Conservation (phyloP, 2,329 filamentous ascomycete genomes). For the Dactylellina cionopaga region DNA sequence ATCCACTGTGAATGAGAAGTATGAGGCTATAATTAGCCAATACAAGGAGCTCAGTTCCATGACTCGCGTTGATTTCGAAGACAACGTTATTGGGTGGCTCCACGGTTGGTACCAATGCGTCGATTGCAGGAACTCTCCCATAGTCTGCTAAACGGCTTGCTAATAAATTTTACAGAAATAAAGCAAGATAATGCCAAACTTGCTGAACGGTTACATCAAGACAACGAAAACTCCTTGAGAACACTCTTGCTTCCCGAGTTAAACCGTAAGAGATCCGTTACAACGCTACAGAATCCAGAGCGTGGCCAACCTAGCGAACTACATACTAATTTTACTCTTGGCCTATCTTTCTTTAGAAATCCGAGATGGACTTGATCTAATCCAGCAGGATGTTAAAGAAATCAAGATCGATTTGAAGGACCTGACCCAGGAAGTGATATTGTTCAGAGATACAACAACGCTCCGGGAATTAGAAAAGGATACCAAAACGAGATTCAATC, state of each 20-base stretch:
- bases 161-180: conserved; percentile 1
- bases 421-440: conserved; percentile 11
- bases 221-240: conserved; percentile 9
- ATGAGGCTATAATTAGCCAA: conserved; percentile 26
- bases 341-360: conserved; percentile 6
- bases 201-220: conserved; percentile 17
- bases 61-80: conserved; percentile 29
- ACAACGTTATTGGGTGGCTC: conserved; percentile 26
- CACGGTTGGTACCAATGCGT: conserved; percentile 3
- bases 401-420: conserved; percentile 15
- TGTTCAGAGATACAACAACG: conserved; percentile 3
- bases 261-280: neutral
- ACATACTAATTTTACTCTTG: neutral
- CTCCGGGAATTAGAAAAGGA: neutral
- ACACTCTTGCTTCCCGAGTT: conserved; percentile 17
- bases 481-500: conserved; percentile 5
- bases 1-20: conserved; percentile 36
- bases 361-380: conserved; percentile 7
- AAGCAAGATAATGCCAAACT: conserved; percentile 25
- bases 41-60: conserved; percentile 28
- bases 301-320: too few species aligned
- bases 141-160: neutral
- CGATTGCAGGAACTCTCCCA: too few species aligned
- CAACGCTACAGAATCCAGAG: neutral
- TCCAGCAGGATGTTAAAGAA: conserved; percentile 16